Percentiles rank a stretch among this genome's conserved stretches.
Evolutionary conservation across 805 yeast species (phyloP).

Genomic region (Metschnikowia sp.): DNA sequence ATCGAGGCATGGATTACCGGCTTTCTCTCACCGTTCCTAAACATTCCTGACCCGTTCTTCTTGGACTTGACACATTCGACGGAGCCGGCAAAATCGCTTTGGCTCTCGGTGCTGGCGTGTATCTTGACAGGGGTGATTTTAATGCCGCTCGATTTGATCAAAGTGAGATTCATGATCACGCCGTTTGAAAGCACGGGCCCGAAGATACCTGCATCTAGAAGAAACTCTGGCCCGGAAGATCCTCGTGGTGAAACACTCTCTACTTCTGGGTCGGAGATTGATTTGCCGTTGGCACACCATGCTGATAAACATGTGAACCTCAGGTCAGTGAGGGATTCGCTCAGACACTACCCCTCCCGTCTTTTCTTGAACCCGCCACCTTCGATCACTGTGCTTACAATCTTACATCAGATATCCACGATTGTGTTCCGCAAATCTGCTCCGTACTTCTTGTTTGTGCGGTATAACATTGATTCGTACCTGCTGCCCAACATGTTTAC

Average conservation of each 20-base stretch:
- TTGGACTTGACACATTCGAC: slow-evolving; percentile 79
- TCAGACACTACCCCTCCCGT: slow-evolving; percentile 54
- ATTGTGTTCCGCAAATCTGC: slow-evolving; percentile 62
- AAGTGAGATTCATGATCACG: slow-evolving; percentile 73
- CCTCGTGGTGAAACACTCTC: background rate
- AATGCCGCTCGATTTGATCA: slow-evolving; percentile 78
- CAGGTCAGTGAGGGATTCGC: slow-evolving; percentile 70
- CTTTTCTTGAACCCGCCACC: slow-evolving; percentile 57
- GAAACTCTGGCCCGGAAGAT: background rate
- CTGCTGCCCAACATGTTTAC: slow-evolving; percentile 61
- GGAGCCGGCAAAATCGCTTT: slow-evolving; percentile 65
- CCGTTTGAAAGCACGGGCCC: slow-evolving; percentile 40
- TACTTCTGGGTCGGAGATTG: background rate
- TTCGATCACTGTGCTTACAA: slow-evolving; percentile 41
- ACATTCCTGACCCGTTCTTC: slow-evolving; percentile 85
- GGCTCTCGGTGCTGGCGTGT: slow-evolving; percentile 67
- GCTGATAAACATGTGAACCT: slow-evolving; percentile 22
- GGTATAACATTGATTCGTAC: slow-evolving; percentile 63
- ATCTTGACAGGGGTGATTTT: slow-evolving; percentile 68
- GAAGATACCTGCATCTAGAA: background rate
- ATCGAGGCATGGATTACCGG: slow-evolving; percentile 93
- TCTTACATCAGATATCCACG: slow-evolving; percentile 58
- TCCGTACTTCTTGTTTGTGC: slow-evolving; percentile 58
- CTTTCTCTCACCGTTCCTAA: slow-evolving; percentile 71
- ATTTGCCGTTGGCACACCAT: background rate